Base-by-base conservation (phyloP, 192 early-diverging fungal genomes). In the Phycomyces nitens region DNA sequence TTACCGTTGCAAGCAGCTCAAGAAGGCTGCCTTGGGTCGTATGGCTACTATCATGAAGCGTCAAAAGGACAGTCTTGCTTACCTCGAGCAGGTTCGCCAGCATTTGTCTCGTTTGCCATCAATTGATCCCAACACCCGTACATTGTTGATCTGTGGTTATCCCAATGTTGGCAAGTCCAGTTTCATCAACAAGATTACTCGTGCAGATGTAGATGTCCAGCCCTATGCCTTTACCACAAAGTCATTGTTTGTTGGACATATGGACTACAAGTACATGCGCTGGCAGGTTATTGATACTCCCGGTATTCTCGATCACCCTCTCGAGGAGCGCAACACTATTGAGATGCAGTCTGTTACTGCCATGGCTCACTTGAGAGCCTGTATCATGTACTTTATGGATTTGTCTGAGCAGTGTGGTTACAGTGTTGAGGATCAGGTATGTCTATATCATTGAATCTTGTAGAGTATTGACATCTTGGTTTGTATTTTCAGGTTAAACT, bases 221-320 rank as follows among this genome's bases (percentile, higher is more conserved):
- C 96, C 96, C 16, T 99, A 99, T 78, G 98, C 98, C 34, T 99
- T 99, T 82, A 99, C 98, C 22, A 99, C 98, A 64, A 99, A 99
- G 84, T 94, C 92, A 20, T 83, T 99, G 70, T 99, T 99, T 80
- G 98, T 99, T 27, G 98, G 98, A 38, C 98, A 99, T 72, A 99
- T 99, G 98, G 96, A 99, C 81, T 98, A 98, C 89, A 95, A 94
- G 79, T 96, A 99, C 78, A 82, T 97, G 78, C 82, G 96, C 74
- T 99, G 98, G 98, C 98, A 99, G 78, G 98, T 99, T n/a, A 98
- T 99, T 60, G 98, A 99, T 76, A 99, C 98, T 47, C 98, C 98
- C 38, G 98, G 98, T 58, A 98, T 99, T 74, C 84, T 99, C 51
- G 98, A 99, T 80, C 98, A 97, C 74, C 95, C 98, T 22, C 84